Conservation (phyloP, 2,329 filamentous ascomycete species). For the Monilinia fructicola region DNA sequence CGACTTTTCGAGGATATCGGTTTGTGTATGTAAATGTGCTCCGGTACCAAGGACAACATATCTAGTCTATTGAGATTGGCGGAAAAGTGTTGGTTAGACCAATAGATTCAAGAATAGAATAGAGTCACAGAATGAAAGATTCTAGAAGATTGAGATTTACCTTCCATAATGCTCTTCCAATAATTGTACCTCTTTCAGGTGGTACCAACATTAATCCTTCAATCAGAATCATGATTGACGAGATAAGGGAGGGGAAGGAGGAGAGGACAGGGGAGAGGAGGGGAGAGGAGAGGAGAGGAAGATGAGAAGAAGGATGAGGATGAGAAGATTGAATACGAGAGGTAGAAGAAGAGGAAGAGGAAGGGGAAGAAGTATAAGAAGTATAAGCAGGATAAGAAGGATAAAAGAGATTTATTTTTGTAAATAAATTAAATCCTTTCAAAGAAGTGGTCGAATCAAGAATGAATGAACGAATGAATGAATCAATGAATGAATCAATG, state of each 20-base stretch:
- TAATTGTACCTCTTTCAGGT: constrained; percentile 53
- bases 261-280: no score
- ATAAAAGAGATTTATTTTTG: no score
- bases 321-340: background rate
- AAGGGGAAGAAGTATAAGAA: no score
- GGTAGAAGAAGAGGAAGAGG: no score
- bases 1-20: constrained; percentile 44
- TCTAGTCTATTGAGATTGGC: constrained; percentile 49
- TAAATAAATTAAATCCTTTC: no score
- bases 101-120: constrained; percentile 19
- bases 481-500: background rate
- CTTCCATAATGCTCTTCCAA: constrained; percentile 55
- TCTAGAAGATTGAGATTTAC: constrained; percentile 41
- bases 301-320: background rate
- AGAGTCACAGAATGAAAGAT: constrained; percentile 21
- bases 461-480: no score
- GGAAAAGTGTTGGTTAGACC: constrained; percentile 2
- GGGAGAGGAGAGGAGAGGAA: no score
- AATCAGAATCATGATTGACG: constrained; percentile 44
- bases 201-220: constrained; percentile 52
- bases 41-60: constrained; percentile 58
- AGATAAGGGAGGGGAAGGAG: no score
- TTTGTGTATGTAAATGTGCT: constrained; percentile 46
- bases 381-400: no score
- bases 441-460: no score